Percentiles rank a stretch among this genome's conserved stretches.
Evolutionary conservation across 2,329 filamentous ascomycete genomes (phyloP).

Genomic region (Pseudophaeomoniella oleicola): DNA sequence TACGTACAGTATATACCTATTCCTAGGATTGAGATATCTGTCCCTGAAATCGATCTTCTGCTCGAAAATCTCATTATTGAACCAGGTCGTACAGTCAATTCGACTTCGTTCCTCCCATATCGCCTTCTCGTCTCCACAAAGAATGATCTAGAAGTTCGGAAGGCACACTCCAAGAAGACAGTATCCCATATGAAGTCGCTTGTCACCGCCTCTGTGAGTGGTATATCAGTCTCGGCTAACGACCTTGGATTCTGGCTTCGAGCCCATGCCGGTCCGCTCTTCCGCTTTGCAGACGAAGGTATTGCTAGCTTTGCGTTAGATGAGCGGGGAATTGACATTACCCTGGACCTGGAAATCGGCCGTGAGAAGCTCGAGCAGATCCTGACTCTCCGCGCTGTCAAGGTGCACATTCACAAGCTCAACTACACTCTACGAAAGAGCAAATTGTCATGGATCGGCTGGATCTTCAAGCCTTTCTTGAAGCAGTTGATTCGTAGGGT

Average conservation of each 20-base stretch:
- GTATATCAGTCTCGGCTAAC: conserved; percentile 68
- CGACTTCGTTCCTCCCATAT: conserved; percentile 80
- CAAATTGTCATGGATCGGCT: conserved; percentile 63
- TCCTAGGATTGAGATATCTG: conserved; percentile 74
- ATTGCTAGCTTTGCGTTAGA: conserved; percentile 78
- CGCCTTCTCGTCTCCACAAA: conserved; percentile 66
- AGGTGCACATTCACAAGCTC: conserved; percentile 75
- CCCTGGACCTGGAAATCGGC: conserved; percentile 70
- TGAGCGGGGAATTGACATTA: conserved; percentile 72
- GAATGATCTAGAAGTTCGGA: conserved; percentile 76
- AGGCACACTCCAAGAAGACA: conserved; percentile 54
- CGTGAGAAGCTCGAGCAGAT: conserved; percentile 68
- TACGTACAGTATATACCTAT: conserved; percentile 79
- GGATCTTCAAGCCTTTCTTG: conserved; percentile 71
- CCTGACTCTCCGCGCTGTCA: conserved; percentile 58
- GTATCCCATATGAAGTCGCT: conserved; percentile 54
- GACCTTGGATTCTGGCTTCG: conserved; percentile 86
- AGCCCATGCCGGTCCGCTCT: conserved; percentile 53
- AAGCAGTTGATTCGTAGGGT: conserved; percentile 66
- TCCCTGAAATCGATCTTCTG: conserved; percentile 69
- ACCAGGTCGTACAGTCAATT: conserved; percentile 69
- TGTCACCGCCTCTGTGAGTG: conserved; percentile 65
- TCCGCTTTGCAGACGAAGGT: conserved; percentile 66
- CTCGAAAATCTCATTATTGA: conserved; percentile 85
- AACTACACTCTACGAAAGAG: conserved; percentile 62